Base-by-base conservation (phyloP, 176 grass and related monocot species). In the Oryza nivara region DNA sequence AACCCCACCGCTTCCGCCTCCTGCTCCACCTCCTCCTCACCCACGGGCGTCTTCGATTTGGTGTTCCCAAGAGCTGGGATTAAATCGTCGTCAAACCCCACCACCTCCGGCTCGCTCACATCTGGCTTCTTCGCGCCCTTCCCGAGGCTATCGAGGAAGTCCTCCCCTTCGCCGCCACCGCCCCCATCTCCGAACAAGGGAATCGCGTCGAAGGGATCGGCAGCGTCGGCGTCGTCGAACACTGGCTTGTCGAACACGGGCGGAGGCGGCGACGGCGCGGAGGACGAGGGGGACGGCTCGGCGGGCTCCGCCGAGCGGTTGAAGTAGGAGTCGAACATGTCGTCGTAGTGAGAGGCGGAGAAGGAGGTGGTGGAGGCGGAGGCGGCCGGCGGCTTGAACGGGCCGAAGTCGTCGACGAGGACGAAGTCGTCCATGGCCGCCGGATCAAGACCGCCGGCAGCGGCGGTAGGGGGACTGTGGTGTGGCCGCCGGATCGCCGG, bases 391-490 rank as follows among this genome's bases (percentile, higher is more conserved):
- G 86, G 58, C 75, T 49, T 79, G 52, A 69, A 79, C 38, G 52
- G 40, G 67, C 65, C 65, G 72, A 56, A 48, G 44, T 84, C 76
- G 35, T 83, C 75, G 72, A 86, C 70, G 40, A 82, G 70, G 43
- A 81, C 60, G 48, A 91, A 77, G 63, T 89, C 80, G 22, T 89
- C 92, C 92, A 94, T 94, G 86, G 84, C 36, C 16, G 6, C 5
- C 45, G 14, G 65, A 49, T 23, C 48, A 48, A 78, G 25, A 17
- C 17, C 36, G 16, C 34, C 75, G 58, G 38, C 52, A 40, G 38
- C 17, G 11, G 26, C 7, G 48, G 13, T 23, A 48, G 22, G 25
- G 25, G 45, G 30, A 58, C 17, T 44, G 43, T 44, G 16, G 34
- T 44, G 43, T 44, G 16, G 34, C 32, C 67, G 34, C 68, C 51